Evolutionary conservation across 495 filamentous ascomycete species (phyloP), one percentile per base, ranked within the genome.

Genomic region (Penicillium goetzii): DNA sequence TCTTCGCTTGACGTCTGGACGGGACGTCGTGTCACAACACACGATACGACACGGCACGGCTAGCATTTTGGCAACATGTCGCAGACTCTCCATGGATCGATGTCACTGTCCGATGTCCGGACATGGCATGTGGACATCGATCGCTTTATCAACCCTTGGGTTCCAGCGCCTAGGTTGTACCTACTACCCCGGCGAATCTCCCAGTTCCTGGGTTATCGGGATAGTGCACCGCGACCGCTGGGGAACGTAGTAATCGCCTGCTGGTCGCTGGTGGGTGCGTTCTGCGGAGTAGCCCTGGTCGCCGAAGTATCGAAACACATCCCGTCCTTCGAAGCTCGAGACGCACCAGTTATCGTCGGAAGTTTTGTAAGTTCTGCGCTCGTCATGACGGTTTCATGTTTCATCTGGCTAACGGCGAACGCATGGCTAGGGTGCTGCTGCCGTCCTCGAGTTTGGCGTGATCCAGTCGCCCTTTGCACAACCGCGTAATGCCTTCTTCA

Each of bases 401-500:
- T 6, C 50, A 23, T 25, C 15, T 17, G 8, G 49, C 43, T 62
- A 32, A 59, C 58, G 5, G 28, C 53, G 14, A 26, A 11, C 19
- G 60, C 19, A 21, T 14, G 14, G 38, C 19, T 47, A 91, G 90
- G 90, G 90, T 55, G 91, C 91, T 4, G 86, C 90, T 6, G 90
- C 90, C n/a, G 87, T 92, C 15, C 81, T 94, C 55, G 80, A 89
- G 66, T 93, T 89, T 74, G 84, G 85, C 57, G 81, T 85, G 52
- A 88, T 95, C 67, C 84, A 89, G n/a, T 92, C 91, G 0, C 92
- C 92, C 12, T 85, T 97, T 36, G 85, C 92, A 0, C 92, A 96
- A 64, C 93, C 93, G 0, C 89, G 92, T 25, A 93, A 90, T 68
- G 80, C 85, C 11, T 76, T 97, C 38, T 65, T 92, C 21, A 89